A percentile compares a stretch with the other conserved stretches of the same genome.
Conservation (phyloP, 331 rosid species). For the Saraca asoca region DNA sequence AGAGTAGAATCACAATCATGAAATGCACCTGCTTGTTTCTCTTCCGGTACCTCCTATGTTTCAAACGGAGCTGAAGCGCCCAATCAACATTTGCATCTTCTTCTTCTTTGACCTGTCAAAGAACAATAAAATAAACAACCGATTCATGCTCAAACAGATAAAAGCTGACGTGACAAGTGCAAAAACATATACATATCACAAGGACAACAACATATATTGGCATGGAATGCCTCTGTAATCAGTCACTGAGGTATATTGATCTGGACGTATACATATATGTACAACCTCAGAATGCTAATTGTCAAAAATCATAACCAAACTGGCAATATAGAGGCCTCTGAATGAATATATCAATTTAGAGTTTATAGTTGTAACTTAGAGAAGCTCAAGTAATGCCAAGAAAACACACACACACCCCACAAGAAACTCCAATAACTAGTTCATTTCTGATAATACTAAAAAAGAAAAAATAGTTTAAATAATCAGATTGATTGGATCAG, state of each 20-base stretch:
- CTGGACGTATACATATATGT: neutral
- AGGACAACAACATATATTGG: neutral
- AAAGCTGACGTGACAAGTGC: neutral
- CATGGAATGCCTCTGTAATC: slow-evolving; percentile 23
- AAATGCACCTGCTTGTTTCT: slow-evolving; percentile 61
- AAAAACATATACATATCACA: slow-evolving; percentile 9
- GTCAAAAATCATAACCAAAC: slow-evolving; percentile 11
- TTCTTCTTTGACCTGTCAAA: slow-evolving; percentile 86
- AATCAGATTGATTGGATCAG: too few relatives aligned
- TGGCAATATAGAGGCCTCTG: slow-evolving; percentile 2
- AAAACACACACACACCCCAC: neutral
- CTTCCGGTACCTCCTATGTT: slow-evolving; percentile 66
- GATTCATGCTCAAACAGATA: slow-evolving; percentile 14
- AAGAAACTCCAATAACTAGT: slow-evolving; percentile 21
- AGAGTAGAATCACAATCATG: slow-evolving; percentile 20
- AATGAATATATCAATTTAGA: neutral
- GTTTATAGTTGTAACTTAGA: neutral
- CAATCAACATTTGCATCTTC: slow-evolving; percentile 77
- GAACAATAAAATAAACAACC: slow-evolving; percentile 4
- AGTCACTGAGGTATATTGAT: slow-evolving; percentile 2
- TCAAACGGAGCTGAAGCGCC: slow-evolving; percentile 74
- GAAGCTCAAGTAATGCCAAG: neutral
- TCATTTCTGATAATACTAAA: slow-evolving; percentile 15
- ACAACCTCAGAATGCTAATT: slow-evolving; percentile 18
- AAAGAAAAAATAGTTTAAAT: neutral